A percentile compares a stretch with the other conserved stretches of the same genome.
Evolutionary conservation across 257 asterid genomes (phyloP).

Genomic region (Plectranthus barbatus): DNA sequence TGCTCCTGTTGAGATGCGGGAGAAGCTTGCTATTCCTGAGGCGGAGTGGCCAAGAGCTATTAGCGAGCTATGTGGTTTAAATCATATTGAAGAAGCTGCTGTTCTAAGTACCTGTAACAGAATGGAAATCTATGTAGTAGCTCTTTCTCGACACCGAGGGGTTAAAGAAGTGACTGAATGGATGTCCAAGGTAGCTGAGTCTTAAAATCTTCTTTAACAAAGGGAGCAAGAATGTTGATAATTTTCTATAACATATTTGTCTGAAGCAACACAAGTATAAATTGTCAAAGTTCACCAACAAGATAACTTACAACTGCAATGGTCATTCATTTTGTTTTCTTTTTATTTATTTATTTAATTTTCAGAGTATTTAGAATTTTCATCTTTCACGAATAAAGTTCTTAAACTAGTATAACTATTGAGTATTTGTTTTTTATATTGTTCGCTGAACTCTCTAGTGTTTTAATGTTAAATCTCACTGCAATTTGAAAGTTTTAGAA

Average conservation of each 20-base stretch:
- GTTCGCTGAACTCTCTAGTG: not conserved
- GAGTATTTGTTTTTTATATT: too few species aligned
- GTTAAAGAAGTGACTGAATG: slow-evolving; percentile 95
- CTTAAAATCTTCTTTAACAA: not conserved
- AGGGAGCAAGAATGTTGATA: not conserved
- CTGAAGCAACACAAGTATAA: not conserved
- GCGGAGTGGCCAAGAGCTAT: slow-evolving; percentile 96
- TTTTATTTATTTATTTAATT: too few species aligned
- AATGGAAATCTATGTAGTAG: slow-evolving; percentile 89
- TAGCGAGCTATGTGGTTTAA: slow-evolving; percentile 68
- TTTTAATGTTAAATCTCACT: not conserved
- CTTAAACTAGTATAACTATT: not conserved
- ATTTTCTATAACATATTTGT: not conserved
- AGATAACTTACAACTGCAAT: too few species aligned
- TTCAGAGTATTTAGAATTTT: not conserved
- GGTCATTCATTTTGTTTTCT: too few species aligned
- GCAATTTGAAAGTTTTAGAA: not conserved
- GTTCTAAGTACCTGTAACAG: slow-evolving; percentile 94
- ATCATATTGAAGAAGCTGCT: slow-evolving; percentile 96
- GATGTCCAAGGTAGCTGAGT: slow-evolving; percentile 76
- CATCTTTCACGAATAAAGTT: not conserved
- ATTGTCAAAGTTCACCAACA: not conserved
- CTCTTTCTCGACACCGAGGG: slow-evolving; percentile 91
- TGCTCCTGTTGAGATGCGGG: slow-evolving; percentile 87
- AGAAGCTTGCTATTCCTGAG: slow-evolving; percentile 89